Evolutionary conservation across 805 yeast genomes (phyloP).

Genomic region (Pichia scutulata): DNA sequence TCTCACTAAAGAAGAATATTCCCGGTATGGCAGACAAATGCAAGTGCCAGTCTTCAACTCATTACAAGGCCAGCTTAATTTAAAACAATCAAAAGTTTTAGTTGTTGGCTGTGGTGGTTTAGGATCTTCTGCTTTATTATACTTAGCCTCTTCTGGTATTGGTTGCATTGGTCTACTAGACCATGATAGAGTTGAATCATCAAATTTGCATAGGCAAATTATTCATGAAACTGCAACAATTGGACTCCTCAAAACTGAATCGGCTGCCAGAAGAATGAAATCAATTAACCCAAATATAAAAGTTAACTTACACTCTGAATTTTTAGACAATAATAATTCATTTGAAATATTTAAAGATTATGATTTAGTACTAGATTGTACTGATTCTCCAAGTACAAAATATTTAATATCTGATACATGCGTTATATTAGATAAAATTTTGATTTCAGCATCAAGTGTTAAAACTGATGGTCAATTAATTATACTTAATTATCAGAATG

Average conservation of each 20-base stretch:
- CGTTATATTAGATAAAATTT: slow-evolving; percentile 57
- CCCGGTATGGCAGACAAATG: slow-evolving; percentile 91
- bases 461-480: slow-evolving; percentile 87
- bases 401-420: slow-evolving; percentile 83
- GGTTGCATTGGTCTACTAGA: slow-evolving; percentile 85
- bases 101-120: slow-evolving; percentile 97
- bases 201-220: slow-evolving; percentile 87
- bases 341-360: slow-evolving; percentile 53
- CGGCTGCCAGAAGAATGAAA: slow-evolving; percentile 53
- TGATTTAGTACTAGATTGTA: slow-evolving; percentile 84
- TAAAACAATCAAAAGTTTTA: slow-evolving; percentile 53
- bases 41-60: slow-evolving; percentile 73
- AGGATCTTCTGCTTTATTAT: slow-evolving; percentile 85
- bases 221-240: slow-evolving; percentile 61
- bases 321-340: slow-evolving; percentile 50
- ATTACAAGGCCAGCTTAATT: slow-evolving; percentile 43
- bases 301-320: slow-evolving; percentile 43
- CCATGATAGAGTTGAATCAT: slow-evolving; percentile 72
- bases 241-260: slow-evolving; percentile 68
- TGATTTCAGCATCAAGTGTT: slow-evolving; percentile 88
- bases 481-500: slow-evolving; percentile 60
- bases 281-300: slow-evolving; percentile 62
- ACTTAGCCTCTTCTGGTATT: slow-evolving; percentile 81
- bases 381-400: slow-evolving; percentile 85
- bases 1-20: slow-evolving; percentile 49